Evolutionary conservation across 805 yeast species (phyloP).

Genomic region (Alloascoidea africana): DNA sequence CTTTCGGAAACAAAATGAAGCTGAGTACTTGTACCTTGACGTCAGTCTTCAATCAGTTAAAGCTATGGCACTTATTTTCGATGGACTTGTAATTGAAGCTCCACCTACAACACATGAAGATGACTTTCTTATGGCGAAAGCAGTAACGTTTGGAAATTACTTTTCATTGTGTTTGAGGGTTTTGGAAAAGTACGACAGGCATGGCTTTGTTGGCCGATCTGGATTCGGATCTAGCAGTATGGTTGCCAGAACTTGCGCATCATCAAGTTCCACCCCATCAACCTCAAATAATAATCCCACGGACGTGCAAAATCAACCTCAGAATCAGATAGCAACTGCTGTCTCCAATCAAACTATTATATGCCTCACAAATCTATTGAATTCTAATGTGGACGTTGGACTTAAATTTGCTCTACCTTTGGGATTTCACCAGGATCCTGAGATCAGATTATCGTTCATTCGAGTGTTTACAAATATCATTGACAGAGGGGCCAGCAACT

Average conservation of each 20-base stretch:
- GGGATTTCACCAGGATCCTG: conserved; percentile 49
- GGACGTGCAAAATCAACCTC: too few species aligned
- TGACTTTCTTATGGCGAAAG: neutral
- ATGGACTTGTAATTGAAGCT: conserved; percentile 1
- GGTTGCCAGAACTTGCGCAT: conserved; percentile 1
- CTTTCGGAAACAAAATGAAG: conserved; percentile 1
- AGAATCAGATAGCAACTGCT: too few species aligned
- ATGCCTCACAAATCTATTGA: conserved; percentile 50
- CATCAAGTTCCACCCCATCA: neutral
- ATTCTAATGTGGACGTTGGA: conserved; percentile 59
- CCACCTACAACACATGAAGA: neutral
- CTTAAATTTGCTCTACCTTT: conserved; percentile 56
- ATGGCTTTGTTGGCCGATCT: neutral
- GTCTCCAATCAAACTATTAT: conserved; percentile 38
- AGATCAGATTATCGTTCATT: conserved; percentile 52
- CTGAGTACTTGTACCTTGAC: conserved; percentile 1
- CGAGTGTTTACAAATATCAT: conserved; percentile 57
- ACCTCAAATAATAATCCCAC: neutral
- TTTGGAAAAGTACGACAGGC: neutral
- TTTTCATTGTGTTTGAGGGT: conserved; percentile 1
- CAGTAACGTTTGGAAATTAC: neutral
- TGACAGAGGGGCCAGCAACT: conserved; percentile 16
- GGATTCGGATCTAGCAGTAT: neutral
- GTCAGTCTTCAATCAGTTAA: conserved; percentile 1
- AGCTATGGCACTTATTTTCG: conserved; percentile 3